These are phyloP conservation scores for Sporothrix mexicana DNA, from an alignment of 2,329 filamentous ascomycete species.

Conservation along the genomic window DNA sequence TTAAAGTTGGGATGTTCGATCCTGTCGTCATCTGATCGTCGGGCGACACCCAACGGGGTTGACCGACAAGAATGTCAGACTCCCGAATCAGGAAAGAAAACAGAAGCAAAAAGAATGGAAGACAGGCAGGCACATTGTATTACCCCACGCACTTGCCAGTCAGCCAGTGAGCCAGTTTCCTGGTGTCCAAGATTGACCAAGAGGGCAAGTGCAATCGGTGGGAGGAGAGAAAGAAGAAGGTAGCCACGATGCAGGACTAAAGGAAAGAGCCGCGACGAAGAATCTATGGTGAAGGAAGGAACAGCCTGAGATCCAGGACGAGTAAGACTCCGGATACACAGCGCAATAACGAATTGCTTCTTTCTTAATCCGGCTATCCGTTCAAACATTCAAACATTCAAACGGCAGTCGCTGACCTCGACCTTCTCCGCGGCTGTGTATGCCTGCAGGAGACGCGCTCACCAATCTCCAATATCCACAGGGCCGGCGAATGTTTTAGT, in stretches of 20 bases:
- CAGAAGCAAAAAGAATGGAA: no score
- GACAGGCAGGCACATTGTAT: not conserved
- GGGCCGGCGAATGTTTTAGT: not conserved
- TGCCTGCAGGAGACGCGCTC: not conserved
- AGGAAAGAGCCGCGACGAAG: not conserved
- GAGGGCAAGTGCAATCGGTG: not conserved
- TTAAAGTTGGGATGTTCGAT: conserved; percentile 7
- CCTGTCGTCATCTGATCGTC: conserved; percentile 20
- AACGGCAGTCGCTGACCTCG: not conserved
- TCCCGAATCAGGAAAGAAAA: not conserved
- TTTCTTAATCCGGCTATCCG: conserved; percentile 14
- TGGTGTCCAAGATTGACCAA: conserved; percentile 5
- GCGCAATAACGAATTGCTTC: not conserved
- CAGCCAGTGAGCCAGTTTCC: not conserved
- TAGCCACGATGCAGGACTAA: not conserved
- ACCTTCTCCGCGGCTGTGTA: conserved; percentile 8
- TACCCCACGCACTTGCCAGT: not conserved
- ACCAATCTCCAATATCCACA: not conserved
- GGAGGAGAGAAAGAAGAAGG: not conserved
- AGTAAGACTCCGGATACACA: not conserved
- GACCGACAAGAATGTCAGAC: conserved; percentile 10
- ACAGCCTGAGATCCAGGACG: not conserved
- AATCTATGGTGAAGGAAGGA: conserved; percentile 1
- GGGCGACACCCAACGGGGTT: conserved; percentile 16
- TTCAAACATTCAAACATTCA: not conserved